Conservation (phyloP, 805 yeast genomes). For the Crinitomyces ghanaensis region DNA sequence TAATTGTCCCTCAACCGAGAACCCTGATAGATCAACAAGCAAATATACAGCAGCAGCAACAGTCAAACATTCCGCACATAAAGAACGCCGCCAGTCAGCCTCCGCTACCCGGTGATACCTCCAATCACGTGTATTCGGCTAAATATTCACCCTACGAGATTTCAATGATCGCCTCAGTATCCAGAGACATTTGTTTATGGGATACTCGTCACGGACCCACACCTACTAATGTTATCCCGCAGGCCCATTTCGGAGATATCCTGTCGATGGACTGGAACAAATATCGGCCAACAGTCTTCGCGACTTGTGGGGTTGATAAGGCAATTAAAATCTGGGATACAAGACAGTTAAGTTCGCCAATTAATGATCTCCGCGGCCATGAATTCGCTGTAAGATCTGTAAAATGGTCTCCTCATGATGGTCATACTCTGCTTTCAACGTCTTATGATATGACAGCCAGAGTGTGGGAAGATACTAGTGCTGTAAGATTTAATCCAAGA, state of each 20-base stretch:
- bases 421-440: slow-evolving; percentile 57
- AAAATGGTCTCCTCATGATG: slow-evolving; percentile 80
- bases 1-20: slow-evolving; percentile 19
- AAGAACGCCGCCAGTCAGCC: slow-evolving; percentile 5
- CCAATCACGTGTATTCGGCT: slow-evolving; percentile 69
- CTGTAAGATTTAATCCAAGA: slow-evolving; percentile 19
- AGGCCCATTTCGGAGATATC: slow-evolving; percentile 66
- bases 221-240: slow-evolving; percentile 38
- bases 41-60: slow-evolving; percentile 12
- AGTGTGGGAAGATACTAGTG: slow-evolving; percentile 67
- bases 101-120: no score
- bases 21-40: slow-evolving; percentile 20
- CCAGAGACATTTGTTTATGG: slow-evolving; percentile 70
- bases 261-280: slow-evolving; percentile 84
- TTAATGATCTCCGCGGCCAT: slow-evolving; percentile 74
- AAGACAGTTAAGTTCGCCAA: slow-evolving; percentile 56
- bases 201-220: slow-evolving; percentile 42
- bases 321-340: slow-evolving; percentile 79
- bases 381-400: slow-evolving; percentile 78
- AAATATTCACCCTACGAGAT: slow-evolving; percentile 79
- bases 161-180: slow-evolving; percentile 53
- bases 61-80: slow-evolving; percentile 16
- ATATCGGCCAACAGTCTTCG: slow-evolving; percentile 65
- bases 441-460: slow-evolving; percentile 90
- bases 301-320: slow-evolving; percentile 89